Base-by-base conservation (phyloP, 352 stramenopile species). In the Peronospora tabacina region DNA sequence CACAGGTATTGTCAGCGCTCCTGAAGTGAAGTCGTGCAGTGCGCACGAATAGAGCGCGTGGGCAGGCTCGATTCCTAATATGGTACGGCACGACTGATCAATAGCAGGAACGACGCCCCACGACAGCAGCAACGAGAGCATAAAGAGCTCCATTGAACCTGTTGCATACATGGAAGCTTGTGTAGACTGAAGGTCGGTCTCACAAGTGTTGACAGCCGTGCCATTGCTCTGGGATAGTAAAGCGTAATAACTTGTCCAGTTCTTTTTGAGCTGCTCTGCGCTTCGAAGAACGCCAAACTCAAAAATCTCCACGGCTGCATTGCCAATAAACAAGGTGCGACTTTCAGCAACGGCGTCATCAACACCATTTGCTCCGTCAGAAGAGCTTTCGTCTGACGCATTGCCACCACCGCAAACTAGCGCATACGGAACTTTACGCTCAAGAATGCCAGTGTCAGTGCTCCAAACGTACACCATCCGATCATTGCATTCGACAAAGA, bases 391-490 rank as follows among this genome's bases (percentile, higher is more conserved):
- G 5, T 22, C 13, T 11, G 41, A 53, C 12, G 47, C 38, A 37
- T 76, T 78, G 5, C 70, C 70, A n/a, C 70, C 65, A 11, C 68
- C 71, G 34, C 70, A 70, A 1, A 92, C 35, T 15, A 92, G 42
- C 7, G 71, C 72, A 15, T 41, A 54, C 12, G 82, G 82, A 8
- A 89, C 37, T 2, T 60, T 65, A 28, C 82, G 73, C 46, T 93
- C 82, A 0, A 93, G 35, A 19, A 91, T 72, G 0, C 82, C 80
- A n/a, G 77, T 90, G 15, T 87, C 72, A 0, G 71, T 63, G 36
- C 62, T 89, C 82, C 82, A 93, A 9, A 93, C 70, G 33, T 88
- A 86, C 26, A 87, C 68, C 72, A 90, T 84, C 1, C 53, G 58
- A 55, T 93, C 74, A 41, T 70, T 74, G 37, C 77, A 93, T 36